Evolutionary conservation across 176 grass and related monocot species (phyloP), one percentile per base, ranked within the genome.

Genomic region (Bromus sterilis): DNA sequence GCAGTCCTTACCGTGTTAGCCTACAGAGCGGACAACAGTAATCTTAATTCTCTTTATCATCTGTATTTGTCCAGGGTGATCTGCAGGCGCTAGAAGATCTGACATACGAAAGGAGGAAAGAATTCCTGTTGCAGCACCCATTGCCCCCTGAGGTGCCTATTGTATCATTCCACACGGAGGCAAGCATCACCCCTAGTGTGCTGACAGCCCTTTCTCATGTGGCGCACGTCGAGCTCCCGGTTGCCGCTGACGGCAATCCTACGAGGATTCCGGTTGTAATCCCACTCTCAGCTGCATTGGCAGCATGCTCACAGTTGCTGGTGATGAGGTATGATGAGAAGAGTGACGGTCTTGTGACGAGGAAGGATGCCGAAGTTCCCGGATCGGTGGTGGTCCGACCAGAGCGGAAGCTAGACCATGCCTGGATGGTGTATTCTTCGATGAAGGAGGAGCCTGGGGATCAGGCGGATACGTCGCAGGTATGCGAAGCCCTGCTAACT

Each of bases 391-490:
- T 42, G 4, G 86, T 94, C 71, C 83, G 88, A 14, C 95, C 88
- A 37, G 86, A 88, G 29, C 43, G 81, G 56, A 98, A 94, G 85
- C 69, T 94, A 18, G 95, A 94, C 71, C 92, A 98, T 72, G 90
- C 92, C 15, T 95, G 95, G 95, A 98, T 98, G 92, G 95, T 93
- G 35, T 98, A 95, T 76, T 93, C 90, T 9, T 89, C 92, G 6
- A 56, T 87, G 20, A 98, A 89, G 21, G 87, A 98, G 6, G 90
- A 95, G 11, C 84, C 88, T 3, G 42, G 41, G 29, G 84, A 84
- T 62, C 82, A 98, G 70, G 88, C 86, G 25, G 79, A 98, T 82
- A 94, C 95, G 29, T 86, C 92, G 2, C 89, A 91, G 70, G 92
- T 93, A 36, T 98, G 95, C 3, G 95, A 98, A 56, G 92, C 95